These are phyloP conservation scores for Penicillium lividum DNA, from an alignment of 495 filamentous ascomycete species.

Conservation along the genomic window DNA sequence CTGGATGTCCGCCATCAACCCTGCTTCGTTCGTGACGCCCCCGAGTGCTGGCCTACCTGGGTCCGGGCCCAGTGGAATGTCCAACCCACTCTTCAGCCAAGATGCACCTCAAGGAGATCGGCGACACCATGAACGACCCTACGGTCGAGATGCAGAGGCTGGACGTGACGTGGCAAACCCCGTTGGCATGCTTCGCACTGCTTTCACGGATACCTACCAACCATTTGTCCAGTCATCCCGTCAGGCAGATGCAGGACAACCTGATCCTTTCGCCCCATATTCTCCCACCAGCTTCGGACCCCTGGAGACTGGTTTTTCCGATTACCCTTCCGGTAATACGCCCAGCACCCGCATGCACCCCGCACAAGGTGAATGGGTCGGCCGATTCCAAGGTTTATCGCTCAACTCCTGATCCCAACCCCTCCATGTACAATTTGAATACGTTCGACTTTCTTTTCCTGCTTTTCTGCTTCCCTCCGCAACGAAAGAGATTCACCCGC, in stretches of 20 bases:
- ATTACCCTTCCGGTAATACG: slow-evolving; percentile 27
- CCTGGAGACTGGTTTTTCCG: slow-evolving; percentile 38
- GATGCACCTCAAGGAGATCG: slow-evolving; percentile 36
- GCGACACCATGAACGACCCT: slow-evolving; percentile 39
- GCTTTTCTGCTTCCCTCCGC: slow-evolving; percentile 1
- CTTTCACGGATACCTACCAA: slow-evolving; percentile 43
- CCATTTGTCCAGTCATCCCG: slow-evolving; percentile 34
- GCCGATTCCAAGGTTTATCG: slow-evolving; percentile 53
- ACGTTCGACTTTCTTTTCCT: background rate
- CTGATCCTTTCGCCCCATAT: slow-evolving; percentile 42
- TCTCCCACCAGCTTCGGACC: slow-evolving; percentile 31
- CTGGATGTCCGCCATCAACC: slow-evolving; percentile 99
- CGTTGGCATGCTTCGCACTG: slow-evolving; percentile 35
- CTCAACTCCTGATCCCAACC: slow-evolving; percentile 35
- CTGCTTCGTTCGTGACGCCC: slow-evolving; percentile 87
- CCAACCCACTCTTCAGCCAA: slow-evolving; percentile 37
- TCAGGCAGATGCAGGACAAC: slow-evolving; percentile 27
- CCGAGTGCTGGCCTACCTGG: slow-evolving; percentile 67
- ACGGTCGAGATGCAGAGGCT: slow-evolving; percentile 34
- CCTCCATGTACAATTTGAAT: slow-evolving; percentile 11
- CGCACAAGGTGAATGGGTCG: slow-evolving; percentile 44
- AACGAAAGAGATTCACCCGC: slow-evolving; percentile 15
- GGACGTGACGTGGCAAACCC: slow-evolving; percentile 37
- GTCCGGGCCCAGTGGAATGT: slow-evolving; percentile 28
- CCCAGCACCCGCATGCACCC: slow-evolving; percentile 38